Evolutionary conservation across 208 protist species (phyloP), one percentile per base, ranked within the genome.

Genomic region (Borovskyia barvae): DNA sequence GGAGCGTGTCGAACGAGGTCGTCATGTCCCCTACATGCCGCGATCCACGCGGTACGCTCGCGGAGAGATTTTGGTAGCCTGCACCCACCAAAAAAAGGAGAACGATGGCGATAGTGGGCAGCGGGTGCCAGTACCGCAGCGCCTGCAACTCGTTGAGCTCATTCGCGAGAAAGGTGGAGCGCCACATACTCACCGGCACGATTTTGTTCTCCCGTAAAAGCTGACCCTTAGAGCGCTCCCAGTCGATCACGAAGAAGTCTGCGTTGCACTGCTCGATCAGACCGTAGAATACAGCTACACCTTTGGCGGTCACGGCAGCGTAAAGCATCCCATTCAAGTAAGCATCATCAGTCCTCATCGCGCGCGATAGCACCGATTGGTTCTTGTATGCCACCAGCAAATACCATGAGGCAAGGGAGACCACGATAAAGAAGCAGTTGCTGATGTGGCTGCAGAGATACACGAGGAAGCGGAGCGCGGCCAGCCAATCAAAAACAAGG

Each of bases 241-340:
- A 96, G 64, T 96, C 90, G 22, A 96, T 81, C n/a, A 94, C 68
- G 59, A 93, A 93, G 66, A 91, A 87, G 46, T 92, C 80, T 0
- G 82, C 80, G 63, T 89, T 93, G 65, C 87, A 94, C 65, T 96
- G 90, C 66, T 94, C 87, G 9, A 72, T 64, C 14, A 96, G 54
- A 6, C 53, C 43, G 68, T 91, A 93, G 14, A 88, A 29, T 17
- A 94, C 79, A 25, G 56, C 52, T n/a, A 94, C 63, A 6, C 43
- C 71, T 33, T 92, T 89, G 1, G 72, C 67, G 5, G 72, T 69
- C 14, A 85, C 62, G 15, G 77, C 75, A 0, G 56, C 66, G 56
- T 78, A 91, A 20, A 95, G 63, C 73, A 93, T 83, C 12, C 66
- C 79, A 39, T 72, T 79, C 17, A 92, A 15, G 74, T 85, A 87